Conservation (phyloP, 1,139 yeast species). For the Lodderomyces orthopsilosis region DNA sequence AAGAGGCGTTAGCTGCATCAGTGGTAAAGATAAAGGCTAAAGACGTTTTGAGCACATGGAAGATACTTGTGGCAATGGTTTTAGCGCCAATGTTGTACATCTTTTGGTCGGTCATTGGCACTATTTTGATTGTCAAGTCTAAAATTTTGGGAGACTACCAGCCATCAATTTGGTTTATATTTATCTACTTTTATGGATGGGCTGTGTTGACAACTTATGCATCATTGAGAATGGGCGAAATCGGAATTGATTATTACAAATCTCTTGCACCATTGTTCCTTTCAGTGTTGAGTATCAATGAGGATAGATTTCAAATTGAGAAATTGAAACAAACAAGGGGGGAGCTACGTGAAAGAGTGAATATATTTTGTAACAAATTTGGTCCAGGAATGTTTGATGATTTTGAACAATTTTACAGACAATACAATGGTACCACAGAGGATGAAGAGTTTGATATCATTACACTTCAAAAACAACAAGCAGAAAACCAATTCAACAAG, state of each 20-base stretch:
- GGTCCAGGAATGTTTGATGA: slow-evolving; percentile 84
- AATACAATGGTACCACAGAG: slow-evolving; percentile 22
- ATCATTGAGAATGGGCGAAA: slow-evolving; percentile 42
- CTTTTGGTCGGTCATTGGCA: slow-evolving; percentile 40
- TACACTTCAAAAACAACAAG: background rate
- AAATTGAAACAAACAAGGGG: slow-evolving; percentile 55
- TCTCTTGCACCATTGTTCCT: slow-evolving; percentile 38
- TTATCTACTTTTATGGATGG: slow-evolving; percentile 34
- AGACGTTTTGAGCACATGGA: slow-evolving; percentile 49
- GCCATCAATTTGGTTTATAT: slow-evolving; percentile 18
- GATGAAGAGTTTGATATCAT: slow-evolving; percentile 4
- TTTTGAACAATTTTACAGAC: slow-evolving; percentile 32
- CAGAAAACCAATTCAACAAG: slow-evolving; percentile 1
- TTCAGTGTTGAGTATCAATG: slow-evolving; percentile 43
- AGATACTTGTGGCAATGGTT: slow-evolving; percentile 43
- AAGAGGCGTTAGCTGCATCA: slow-evolving; percentile 41
- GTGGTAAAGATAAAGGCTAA: slow-evolving; percentile 45
- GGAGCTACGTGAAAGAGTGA: slow-evolving; percentile 56
- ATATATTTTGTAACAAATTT: slow-evolving; percentile 63
- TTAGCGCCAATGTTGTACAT: slow-evolving; percentile 44
- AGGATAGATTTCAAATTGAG: slow-evolving; percentile 37
- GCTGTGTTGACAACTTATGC: slow-evolving; percentile 43
- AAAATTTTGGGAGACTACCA: slow-evolving; percentile 13
- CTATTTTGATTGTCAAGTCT: slow-evolving; percentile 26
- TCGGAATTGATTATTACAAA: slow-evolving; percentile 40